phyloP scores from a whole-genome alignment of 1,284 basidiomycete genomes.

The Trametes sp. region DNA sequence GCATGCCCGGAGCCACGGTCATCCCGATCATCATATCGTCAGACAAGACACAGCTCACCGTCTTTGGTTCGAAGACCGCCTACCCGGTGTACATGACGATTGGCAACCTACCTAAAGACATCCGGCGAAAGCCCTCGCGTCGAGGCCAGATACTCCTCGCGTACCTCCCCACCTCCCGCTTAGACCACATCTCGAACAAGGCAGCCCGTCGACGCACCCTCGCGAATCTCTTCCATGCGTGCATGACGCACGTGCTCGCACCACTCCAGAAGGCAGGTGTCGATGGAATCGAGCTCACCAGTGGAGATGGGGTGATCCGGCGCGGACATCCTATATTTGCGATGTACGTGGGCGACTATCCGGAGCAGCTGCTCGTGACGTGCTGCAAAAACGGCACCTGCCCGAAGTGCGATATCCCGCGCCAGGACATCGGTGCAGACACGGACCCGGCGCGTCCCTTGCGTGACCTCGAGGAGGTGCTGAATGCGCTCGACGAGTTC shows the following conservation, averaged over 20 bases:
- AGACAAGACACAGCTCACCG: neutral
- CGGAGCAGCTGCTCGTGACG: neutral
- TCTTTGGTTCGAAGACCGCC: neutral
- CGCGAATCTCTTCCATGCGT: neutral
- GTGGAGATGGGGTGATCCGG: neutral
- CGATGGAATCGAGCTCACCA: neutral
- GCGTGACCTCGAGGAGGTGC: neutral
- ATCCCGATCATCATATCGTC: neutral
- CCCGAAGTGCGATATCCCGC: neutral
- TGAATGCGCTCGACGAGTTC: neutral
- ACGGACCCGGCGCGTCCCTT: neutral
- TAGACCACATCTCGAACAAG: neutral
- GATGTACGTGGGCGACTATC: neutral
- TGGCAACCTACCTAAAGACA: conserved; percentile 14
- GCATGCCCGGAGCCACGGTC: neutral
- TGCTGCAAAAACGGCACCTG: neutral
- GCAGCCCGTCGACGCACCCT: neutral
- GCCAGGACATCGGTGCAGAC: neutral
- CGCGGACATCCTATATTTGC: neutral
- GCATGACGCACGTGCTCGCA: neutral
- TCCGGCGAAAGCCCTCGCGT: conserved; percentile 45
- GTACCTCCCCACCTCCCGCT: conserved; percentile 37
- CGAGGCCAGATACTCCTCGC: conserved; percentile 46
- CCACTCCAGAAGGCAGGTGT: neutral
- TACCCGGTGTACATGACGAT: neutral